Evolutionary conservation across 2,329 filamentous ascomycete species (phyloP), one percentile per base, ranked within the genome.

Genomic region (Plectosphaerella sp.): DNA sequence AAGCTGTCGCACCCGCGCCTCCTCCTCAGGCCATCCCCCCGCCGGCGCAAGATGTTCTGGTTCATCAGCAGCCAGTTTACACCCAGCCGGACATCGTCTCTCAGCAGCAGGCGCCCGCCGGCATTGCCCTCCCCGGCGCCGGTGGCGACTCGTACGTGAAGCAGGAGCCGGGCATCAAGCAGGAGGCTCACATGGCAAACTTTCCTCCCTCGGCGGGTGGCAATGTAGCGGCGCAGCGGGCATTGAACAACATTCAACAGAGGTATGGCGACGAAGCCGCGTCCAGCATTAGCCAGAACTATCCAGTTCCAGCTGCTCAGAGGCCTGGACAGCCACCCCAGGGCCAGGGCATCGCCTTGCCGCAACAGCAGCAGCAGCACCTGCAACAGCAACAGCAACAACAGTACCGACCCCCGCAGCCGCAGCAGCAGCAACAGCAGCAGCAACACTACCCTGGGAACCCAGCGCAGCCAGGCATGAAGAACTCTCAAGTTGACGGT

Each of bases 401-500:
- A 28, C 49, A 47, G 42, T 25, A 24, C 18, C 51, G 45, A 25
- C 53, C 52, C 28, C 52, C 51, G 24, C 61, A 54, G 36, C 64
- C 65, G 50, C 61, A 61, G 39, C 60, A 58, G 33, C 59, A 50
- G 15, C 59, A 45, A 53, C 51, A 50, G 15, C 60, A 62, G 18
- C 56, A 55, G 39, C 60, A 62, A 36, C 54, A 61, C 12, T 62
- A 65, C 36, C 60, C 55, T 35, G 62, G 62, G 24, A 52, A 51
- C 45, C 51, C 48, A n/a, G 47, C 51, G 12, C 56, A 58, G 47
- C 66, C 66, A 45, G 63, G 62, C 54, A 54, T 58, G 45, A 54
- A 52, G 20, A 52, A 54, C 15, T 52, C 52, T 52, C 77, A 97
- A 67, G 87, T 87, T 14, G 93, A 97, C 64, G 93, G 92, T 48